Conservation (phyloP, 2,329 filamentous ascomycete species). For the Xylaria multiplex region DNA sequence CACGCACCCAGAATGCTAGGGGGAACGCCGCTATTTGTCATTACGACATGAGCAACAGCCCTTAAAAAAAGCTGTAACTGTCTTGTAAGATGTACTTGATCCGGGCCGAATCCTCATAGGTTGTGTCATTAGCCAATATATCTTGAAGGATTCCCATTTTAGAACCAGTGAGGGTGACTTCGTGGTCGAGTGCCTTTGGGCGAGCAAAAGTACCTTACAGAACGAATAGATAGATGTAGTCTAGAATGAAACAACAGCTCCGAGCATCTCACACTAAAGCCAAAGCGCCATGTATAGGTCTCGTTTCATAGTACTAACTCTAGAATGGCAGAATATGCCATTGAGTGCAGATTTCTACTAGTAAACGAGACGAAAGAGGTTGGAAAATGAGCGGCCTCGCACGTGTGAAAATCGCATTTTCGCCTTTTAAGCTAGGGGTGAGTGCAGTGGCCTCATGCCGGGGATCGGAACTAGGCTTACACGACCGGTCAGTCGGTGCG, state of each 20-base stretch:
- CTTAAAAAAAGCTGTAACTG: background rate
- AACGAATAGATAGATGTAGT: background rate
- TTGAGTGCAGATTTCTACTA: background rate
- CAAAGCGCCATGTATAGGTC: background rate
- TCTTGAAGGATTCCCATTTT: background rate
- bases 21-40: slow-evolving; percentile 15
- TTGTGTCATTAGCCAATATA: slow-evolving; percentile 11
- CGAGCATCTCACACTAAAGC: no score
- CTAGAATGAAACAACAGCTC: background rate
- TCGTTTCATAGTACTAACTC: background rate
- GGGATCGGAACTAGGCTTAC: slow-evolving; percentile 18
- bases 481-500: slow-evolving; percentile 11
- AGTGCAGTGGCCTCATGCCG: background rate
- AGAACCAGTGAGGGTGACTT: background rate
- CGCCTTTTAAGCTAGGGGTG: background rate
- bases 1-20: background rate
- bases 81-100: slow-evolving; percentile 11
- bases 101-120: slow-evolving; percentile 2
- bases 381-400: background rate
- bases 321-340: background rate
- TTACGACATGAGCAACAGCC: slow-evolving; percentile 3
- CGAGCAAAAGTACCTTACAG: background rate
- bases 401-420: slow-evolving; percentile 1
- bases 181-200: background rate
- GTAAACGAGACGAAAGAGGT: background rate